phyloP scores from a whole-genome alignment of 2,329 filamentous ascomycete species.

The Penicillium sclerotigenum region DNA sequence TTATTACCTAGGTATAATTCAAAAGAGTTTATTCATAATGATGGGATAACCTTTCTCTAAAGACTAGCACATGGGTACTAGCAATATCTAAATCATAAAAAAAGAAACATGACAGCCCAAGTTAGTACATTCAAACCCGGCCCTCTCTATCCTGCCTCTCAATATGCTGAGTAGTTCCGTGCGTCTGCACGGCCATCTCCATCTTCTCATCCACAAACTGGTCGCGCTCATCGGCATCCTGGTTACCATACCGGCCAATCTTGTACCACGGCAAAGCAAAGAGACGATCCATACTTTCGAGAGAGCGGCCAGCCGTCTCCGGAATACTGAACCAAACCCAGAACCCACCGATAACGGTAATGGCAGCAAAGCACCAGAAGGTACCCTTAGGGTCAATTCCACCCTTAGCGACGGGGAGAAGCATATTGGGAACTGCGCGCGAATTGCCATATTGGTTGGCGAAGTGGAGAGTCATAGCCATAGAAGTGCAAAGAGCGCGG shows the following conservation, averaged over 20 bases:
- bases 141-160: slow-evolving; percentile 16
- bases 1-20: background rate
- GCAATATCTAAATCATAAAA: background rate
- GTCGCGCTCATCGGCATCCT: slow-evolving; percentile 31
- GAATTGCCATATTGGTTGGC: slow-evolving; percentile 75
- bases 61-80: background rate
- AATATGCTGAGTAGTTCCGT: slow-evolving; percentile 17
- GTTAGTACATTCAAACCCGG: slow-evolving; percentile 3
- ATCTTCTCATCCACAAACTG: slow-evolving; percentile 25
- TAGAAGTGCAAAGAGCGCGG: slow-evolving; percentile 65
- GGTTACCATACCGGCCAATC: slow-evolving; percentile 55
- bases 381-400: slow-evolving; percentile 60
- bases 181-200: slow-evolving; percentile 15
- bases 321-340: slow-evolving; percentile 74
- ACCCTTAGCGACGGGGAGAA: slow-evolving; percentile 47
- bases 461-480: slow-evolving; percentile 77
- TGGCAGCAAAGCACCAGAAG: slow-evolving; percentile 70
- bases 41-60: background rate
- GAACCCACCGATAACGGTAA: slow-evolving; percentile 64
- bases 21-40: background rate
- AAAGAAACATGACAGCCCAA: background rate
- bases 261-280: slow-evolving; percentile 72
- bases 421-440: slow-evolving; percentile 71
- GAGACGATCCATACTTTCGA: slow-evolving; percentile 64
- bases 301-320: slow-evolving; percentile 61